Evolutionary conservation across 1,139 yeast genomes (phyloP).

Genomic region (Magnusiomyces sp.): DNA sequence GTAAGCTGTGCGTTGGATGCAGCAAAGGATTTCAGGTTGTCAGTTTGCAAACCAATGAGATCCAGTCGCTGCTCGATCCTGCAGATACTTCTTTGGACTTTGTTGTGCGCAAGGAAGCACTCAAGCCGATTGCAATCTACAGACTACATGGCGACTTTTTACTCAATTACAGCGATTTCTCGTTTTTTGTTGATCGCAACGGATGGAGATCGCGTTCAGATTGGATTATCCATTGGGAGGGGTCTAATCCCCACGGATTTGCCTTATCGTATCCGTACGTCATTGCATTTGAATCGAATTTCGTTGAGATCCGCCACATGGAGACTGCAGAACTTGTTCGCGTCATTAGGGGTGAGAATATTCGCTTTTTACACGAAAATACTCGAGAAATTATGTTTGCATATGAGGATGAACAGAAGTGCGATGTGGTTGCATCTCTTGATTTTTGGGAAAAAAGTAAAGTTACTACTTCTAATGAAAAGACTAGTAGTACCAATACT

Average conservation of each 20-base stretch:
- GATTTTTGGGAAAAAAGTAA: constrained; percentile 62
- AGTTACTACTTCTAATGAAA: background rate
- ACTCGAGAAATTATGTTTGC: constrained; percentile 93
- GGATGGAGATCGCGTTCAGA: constrained; percentile 96
- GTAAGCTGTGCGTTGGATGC: constrained; percentile 89
- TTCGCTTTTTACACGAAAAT: constrained; percentile 76
- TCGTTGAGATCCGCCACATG: constrained; percentile 87
- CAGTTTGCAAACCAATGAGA: constrained; percentile 62
- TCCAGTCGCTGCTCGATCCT: constrained; percentile 77
- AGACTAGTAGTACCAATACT: background rate
- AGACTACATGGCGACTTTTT: constrained; percentile 82
- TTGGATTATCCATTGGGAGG: constrained; percentile 96
- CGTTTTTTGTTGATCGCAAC: constrained; percentile 85
- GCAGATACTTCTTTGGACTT: constrained; percentile 96
- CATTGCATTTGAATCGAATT: constrained; percentile 79
- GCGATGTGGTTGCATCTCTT: constrained; percentile 81
- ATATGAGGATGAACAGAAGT: constrained; percentile 82
- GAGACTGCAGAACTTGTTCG: constrained; percentile 78
- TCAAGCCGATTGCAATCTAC: constrained; percentile 87
- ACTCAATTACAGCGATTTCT: constrained; percentile 82
- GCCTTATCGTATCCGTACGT: constrained; percentile 92
- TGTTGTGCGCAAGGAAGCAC: constrained; percentile 77
- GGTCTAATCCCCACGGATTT: constrained; percentile 73
- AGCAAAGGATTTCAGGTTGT: constrained; percentile 94
- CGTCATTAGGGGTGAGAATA: constrained; percentile 91